phyloP scores from a whole-genome alignment of 2,329 filamentous ascomycete species.

The Harringtonia aguacate region DNA sequence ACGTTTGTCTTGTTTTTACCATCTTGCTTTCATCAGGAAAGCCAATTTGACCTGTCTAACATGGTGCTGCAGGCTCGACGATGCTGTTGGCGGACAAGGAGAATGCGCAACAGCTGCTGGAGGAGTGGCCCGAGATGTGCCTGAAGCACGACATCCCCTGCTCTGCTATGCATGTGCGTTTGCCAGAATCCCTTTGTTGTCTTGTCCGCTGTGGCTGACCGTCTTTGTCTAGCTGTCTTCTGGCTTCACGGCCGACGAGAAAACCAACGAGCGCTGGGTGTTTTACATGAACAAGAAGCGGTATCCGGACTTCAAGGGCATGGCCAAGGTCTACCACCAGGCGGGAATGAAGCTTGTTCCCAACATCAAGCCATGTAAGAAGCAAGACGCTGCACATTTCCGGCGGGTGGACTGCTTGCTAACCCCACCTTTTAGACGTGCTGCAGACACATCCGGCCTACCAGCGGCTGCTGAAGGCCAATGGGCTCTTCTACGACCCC shows the following conservation, averaged over 20 bases:
- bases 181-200: not conserved
- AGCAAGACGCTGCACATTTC: not conserved
- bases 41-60: not conserved
- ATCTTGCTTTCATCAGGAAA: not conserved
- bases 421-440: not conserved
- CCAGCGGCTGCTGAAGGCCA: not conserved
- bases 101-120: not conserved
- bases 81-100: not conserved
- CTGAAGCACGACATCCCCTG: not conserved
- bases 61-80: not conserved
- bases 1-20: not conserved
- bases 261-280: not conserved
- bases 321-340: not conserved
- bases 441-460: not conserved
- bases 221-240: not conserved
- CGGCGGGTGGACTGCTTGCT: too few species aligned
- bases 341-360: not conserved
- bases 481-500: not conserved
- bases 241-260: not conserved
- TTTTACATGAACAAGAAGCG: not conserved
- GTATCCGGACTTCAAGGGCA: not conserved
- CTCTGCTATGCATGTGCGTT: not conserved
- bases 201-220: not conserved
- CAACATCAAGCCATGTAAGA: slow-evolving; percentile 1
- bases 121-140: not conserved